These are phyloP conservation scores for Astrothelium macrocarpum DNA, from an alignment of 495 filamentous ascomycete genomes.

Conservation along the genomic window DNA sequence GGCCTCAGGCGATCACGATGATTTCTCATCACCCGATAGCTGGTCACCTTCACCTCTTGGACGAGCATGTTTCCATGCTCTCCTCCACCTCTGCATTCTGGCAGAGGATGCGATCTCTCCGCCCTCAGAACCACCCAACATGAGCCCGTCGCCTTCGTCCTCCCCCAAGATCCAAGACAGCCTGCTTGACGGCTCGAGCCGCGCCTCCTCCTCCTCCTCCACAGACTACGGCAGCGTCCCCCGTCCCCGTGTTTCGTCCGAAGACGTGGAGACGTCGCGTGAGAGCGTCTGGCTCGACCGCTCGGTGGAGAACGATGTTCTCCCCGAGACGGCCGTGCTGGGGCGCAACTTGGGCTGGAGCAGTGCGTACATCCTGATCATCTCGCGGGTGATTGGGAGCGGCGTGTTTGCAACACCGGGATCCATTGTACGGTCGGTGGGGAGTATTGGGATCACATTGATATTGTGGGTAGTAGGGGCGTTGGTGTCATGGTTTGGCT, in stretches of 20 bases:
- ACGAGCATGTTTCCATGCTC: neutral
- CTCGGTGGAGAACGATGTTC: constrained; percentile 46
- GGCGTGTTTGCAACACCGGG: constrained; percentile 71
- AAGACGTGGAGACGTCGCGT: neutral
- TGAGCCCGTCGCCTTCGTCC: neutral
- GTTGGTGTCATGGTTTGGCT: constrained; percentile 47
- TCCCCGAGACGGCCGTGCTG: constrained; percentile 52
- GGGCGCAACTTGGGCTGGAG: constrained; percentile 58
- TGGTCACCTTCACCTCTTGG: neutral
- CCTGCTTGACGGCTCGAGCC: neutral
- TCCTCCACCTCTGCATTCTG: neutral
- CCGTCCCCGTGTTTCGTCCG: neutral
- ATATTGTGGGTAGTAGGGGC: constrained; percentile 57
- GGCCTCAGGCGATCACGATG: neutral
- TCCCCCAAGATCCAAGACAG: neutral
- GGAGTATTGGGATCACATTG: constrained; percentile 57
- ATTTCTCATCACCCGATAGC: neutral
- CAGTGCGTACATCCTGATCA: constrained; percentile 63
- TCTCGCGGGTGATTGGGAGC: constrained; percentile 65
- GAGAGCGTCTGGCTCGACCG: constrained; percentile 13
- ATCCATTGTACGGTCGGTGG: constrained; percentile 54
- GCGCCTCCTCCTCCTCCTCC: neutral
- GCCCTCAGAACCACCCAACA: neutral
- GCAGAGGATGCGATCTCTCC: neutral
- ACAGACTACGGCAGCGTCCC: neutral